Base-by-base conservation (phyloP, 176 grass and related monocot genomes). In the Rhynchospora pubera region DNA sequence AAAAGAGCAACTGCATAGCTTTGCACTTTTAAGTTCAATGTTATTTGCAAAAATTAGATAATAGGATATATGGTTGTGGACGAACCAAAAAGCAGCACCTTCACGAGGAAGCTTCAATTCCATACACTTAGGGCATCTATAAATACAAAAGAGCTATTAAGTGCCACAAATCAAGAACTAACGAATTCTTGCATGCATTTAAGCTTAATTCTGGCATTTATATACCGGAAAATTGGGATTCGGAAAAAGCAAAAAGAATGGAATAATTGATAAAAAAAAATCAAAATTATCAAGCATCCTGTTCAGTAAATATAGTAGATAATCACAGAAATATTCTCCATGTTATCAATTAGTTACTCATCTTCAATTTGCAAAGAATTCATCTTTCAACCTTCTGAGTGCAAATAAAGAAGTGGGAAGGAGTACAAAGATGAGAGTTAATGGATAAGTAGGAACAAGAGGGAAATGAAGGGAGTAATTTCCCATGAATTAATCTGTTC, bases 21-120 rank as follows among this genome's bases (percentile, higher is more conserved):
- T 77, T 77, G 39, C 72, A 56, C 48, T 77, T 16, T 24, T 14
- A 56, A 39, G 8, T 52, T 74, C 30, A 18, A 22, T 24, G 68
- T 23, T 7, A 46, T 71, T 50, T 34, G 24, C 12, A 60, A 64
- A 64, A 13, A 51, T 56, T 77, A 62, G 15, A 65, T 51, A 68
- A 44, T 4, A 45, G 8, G 45, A 51, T 30, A 32, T 39, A 65
- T 45, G 58, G 56, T 16, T 76, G 55, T 9, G 16, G 5, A 87
- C 96, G 75, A 62, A 99, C 96, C 96, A 99, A 88, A 99, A 99
- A 88, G 93, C 84, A 80, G 93, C 81, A 65, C 43, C 86, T 88
- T 93, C 92, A 13, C 93, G 96, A 4, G 92, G 89, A 34, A 99
- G 91, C 82, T 93, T 99, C 65, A 91, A 76, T 7, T 95, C 87